Conservation (phyloP, 1,284 basidiomycete genomes). For the Apiotrichum domesticum region DNA sequence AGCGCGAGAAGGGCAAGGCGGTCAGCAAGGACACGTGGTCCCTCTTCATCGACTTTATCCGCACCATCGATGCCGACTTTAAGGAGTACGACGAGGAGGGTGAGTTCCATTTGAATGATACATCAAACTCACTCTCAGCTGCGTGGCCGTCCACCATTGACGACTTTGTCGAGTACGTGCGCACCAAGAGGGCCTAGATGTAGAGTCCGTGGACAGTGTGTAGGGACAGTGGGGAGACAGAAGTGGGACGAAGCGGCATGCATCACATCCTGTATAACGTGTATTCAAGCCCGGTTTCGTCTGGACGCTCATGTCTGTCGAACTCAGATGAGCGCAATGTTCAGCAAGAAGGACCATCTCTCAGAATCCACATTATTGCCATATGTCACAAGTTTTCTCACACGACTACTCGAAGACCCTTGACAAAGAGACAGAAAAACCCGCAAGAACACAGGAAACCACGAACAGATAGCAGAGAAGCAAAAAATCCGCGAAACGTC, state of each 20-base stretch:
- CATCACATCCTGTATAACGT: background rate
- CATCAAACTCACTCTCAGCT: constrained; percentile 19
- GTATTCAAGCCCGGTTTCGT: background rate
- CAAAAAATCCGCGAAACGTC: too few species aligned
- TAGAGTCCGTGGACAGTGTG: background rate
- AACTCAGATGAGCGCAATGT: too few species aligned
- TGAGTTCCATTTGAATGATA: constrained; percentile 35
- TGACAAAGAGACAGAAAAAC: too few species aligned
- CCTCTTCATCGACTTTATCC: constrained; percentile 62
- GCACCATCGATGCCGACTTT: constrained; percentile 73
- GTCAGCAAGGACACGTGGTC: constrained; percentile 92
- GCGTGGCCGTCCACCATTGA: constrained; percentile 49
- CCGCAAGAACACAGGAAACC: too few species aligned
- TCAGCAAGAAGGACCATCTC: too few species aligned
- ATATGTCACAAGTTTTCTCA: too few species aligned
- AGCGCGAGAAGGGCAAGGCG: constrained; percentile 65
- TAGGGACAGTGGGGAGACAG: background rate
- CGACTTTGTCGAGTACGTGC: constrained; percentile 46
- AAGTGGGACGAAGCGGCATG: background rate
- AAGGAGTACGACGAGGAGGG: constrained; percentile 79
- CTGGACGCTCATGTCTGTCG: too few species aligned
- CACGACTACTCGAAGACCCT: too few species aligned
- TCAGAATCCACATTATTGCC: too few species aligned
- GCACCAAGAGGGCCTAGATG: constrained; percentile 15
- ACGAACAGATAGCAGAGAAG: too few species aligned